Conservation (phyloP, 768 basidiomycete species). For the Psilocybe tampanensis region DNA sequence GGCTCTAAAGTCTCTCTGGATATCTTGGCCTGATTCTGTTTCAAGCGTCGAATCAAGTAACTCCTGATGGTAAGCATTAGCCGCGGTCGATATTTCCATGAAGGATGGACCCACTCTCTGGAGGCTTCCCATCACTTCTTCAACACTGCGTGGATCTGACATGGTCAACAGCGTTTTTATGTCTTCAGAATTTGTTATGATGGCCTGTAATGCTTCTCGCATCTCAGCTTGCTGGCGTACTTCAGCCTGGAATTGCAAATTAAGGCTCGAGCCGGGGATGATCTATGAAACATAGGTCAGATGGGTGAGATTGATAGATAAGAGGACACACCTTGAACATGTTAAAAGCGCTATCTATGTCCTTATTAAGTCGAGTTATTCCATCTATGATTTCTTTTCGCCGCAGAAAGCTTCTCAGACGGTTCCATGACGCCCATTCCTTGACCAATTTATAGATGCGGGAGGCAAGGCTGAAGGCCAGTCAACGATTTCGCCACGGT, state of each 20-base stretch:
- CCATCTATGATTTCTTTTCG: conserved; percentile 43
- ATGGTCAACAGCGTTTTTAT: conserved; percentile 34
- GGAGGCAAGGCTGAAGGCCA: conserved; percentile 25
- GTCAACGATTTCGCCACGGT: neutral
- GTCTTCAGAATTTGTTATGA: conserved; percentile 35
- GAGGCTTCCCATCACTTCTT: conserved; percentile 43
- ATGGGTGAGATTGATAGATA: neutral
- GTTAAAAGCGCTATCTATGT: conserved; percentile 37
- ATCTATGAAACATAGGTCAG: neutral
- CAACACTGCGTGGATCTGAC: conserved; percentile 32
- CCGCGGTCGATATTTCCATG: neutral
- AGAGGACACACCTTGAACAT: conserved; percentile 36
- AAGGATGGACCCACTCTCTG: conserved; percentile 37
- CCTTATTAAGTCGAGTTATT: conserved; percentile 37
- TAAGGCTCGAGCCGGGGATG: neutral
- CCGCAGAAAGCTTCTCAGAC: conserved; percentile 36
- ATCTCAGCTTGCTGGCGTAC: conserved; percentile 35
- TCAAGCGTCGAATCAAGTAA: conserved; percentile 27
- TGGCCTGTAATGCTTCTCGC: conserved; percentile 33
- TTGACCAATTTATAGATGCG: conserved; percentile 32
- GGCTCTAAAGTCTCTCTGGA: conserved; percentile 35
- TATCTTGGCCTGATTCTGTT: conserved; percentile 29
- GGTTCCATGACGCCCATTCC: conserved; percentile 39
- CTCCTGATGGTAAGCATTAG: neutral
- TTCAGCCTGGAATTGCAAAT: conserved; percentile 26